These are phyloP conservation scores for Castanea crenata DNA, from an alignment of 306 rosid genomes.

Conservation along the genomic window DNA sequence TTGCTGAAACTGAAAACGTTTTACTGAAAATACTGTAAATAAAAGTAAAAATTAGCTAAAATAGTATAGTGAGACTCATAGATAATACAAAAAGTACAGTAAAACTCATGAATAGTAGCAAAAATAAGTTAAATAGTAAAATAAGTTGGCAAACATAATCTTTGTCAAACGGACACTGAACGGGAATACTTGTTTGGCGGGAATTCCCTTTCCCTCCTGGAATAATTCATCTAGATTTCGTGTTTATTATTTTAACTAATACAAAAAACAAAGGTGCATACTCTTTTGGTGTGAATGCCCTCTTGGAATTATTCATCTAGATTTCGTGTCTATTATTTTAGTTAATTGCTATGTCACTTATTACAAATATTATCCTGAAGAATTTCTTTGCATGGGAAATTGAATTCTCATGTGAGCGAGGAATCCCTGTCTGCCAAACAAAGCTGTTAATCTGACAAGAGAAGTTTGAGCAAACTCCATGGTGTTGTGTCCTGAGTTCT, in stretches of 20 bases:
- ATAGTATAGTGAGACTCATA: too few species aligned
- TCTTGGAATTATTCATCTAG: neutral
- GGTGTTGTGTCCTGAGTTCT: neutral
- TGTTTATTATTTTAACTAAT: neutral
- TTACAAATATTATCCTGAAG: neutral
- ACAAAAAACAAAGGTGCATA: neutral
- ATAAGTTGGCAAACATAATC: too few species aligned
- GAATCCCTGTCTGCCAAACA: conserved; percentile 3
- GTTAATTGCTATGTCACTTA: neutral
- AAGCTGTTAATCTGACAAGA: neutral
- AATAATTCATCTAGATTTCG: neutral
- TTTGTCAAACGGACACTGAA: too few species aligned
- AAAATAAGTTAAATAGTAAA: too few species aligned
- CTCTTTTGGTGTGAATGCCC: neutral
- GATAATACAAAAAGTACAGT: too few species aligned
- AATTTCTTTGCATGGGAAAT: neutral
- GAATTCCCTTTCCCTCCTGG: neutral
- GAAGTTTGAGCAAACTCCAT: neutral
- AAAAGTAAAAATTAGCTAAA: too few species aligned
- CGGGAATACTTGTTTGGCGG: neutral
- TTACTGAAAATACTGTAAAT: too few species aligned
- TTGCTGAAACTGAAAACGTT: too few species aligned
- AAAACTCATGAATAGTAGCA: too few species aligned
- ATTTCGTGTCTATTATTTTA: neutral
- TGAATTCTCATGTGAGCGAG: conserved; percentile 6